Base-by-base conservation (phyloP, 148 eudicot genomes). In the Mesembryanthemum crystallinum region DNA sequence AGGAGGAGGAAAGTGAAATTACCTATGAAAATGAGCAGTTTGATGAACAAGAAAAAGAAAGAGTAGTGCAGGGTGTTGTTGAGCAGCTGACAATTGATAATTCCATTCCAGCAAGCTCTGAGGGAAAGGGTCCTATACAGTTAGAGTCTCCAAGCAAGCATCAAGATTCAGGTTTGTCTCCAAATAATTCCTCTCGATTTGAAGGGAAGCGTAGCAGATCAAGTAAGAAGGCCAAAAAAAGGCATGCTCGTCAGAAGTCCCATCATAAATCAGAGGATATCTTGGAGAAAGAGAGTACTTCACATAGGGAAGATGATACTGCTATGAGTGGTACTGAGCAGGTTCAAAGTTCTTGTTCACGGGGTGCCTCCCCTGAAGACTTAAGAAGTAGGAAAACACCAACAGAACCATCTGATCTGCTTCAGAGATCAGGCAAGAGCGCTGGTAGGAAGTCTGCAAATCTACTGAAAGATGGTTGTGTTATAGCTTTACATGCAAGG, bases 311-410 rank as follows among this genome's bases (percentile, higher is more conserved):
- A 79, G 97, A 90, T 83, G 97, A 88, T 85, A 84, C 90, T 67
- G 86, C 97, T 78, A 88, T 92, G 94, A 95, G 99, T 82, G 94
- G 99, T 43, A 87, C 91, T 64, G 98, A 96, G 80, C 97, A 90
- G 78, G 89, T 76, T 9, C 84, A 84, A 72, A 95, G 91, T 86
- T 88, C 94, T 76, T 87, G 90, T 76, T 95, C 99, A 70, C 85
- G 82, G 61, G 82, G 78, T 77, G 94, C 94, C 75, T 91, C 97
- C 27, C 97, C 96, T 39, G 97, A 89, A 77, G 92, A 86, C 79
- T 69, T 82, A 30, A 83, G 92, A 85, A 87, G 77, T 73, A 86
- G 90, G 79, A 90, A 85, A 78, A 79, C 89, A 60, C 79, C 88
- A 8, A 78, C 79, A 71, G 80, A 84, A 67, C 69, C 96, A 37